phyloP scores from a whole-genome alignment of 2,329 filamentous ascomycete species.

The Penicillium aurantiogriseum region DNA sequence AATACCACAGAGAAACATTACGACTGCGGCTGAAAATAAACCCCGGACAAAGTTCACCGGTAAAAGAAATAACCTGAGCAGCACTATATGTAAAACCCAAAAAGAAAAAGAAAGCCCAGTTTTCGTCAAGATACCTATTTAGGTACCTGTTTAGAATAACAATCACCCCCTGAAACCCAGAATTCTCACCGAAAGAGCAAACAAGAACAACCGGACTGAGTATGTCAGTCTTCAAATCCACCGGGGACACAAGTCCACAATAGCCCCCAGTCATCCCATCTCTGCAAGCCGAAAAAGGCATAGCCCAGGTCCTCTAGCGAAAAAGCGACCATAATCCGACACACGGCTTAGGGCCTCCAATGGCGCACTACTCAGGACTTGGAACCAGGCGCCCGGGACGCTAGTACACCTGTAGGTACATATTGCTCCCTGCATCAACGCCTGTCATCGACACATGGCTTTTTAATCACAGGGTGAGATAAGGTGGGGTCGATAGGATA shows the following conservation, averaged over 20 bases:
- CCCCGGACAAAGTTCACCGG: not conserved
- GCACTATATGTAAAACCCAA: not conserved
- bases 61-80: not conserved
- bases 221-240: not conserved
- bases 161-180: not conserved
- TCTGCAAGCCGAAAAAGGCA: not conserved
- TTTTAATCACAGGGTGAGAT: not conserved
- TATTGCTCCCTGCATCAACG: not conserved
- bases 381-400: not conserved
- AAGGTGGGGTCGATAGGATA: not conserved
- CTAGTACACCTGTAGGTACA: not conserved
- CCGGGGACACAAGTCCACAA: not conserved
- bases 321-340: not conserved
- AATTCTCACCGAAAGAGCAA: not conserved
- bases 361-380: not conserved
- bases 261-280: not conserved
- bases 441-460: not conserved
- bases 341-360: not conserved
- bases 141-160: slow-evolving; percentile 1
- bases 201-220: not conserved
- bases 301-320: not conserved
- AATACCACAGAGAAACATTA: not conserved
- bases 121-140: slow-evolving; percentile 12
- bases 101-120: not conserved
- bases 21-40: slow-evolving; percentile 17